Evolutionary conservation across 176 grass and related monocot genomes (phyloP), one percentile per base, ranked within the genome.

Genomic region (Themeda triandra): DNA sequence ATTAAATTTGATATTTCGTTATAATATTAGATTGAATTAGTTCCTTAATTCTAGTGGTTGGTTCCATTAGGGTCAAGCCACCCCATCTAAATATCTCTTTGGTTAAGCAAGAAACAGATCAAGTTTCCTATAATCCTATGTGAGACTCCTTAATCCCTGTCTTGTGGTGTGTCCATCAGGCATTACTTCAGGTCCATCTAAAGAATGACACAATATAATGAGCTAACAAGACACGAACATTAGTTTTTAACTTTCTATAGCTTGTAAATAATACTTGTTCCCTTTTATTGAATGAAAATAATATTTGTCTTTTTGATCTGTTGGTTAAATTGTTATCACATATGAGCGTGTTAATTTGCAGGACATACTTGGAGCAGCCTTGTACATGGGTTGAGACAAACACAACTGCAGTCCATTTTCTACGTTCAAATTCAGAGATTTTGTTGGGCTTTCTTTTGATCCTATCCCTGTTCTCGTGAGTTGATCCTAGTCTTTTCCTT

Each of bases 381-480:
- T 96, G 93, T 70, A 77, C 85, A 58, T 99, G 91, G 97, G 88
- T 96, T 37, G 93, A 99, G 68, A 69, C 73, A 35, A 99, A 99
- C 53, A 82, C 71, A 13, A 89, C 77, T 73, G 89, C 92, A 79
- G 78, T 96, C 73, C 84, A 87, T 37, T 94, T 96, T 80, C 73
- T 94, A 63, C 86, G 86, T 87, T 91, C 93, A 75, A 86, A 99
- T 89, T 69, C 92, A 85, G 93, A 99, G 82, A 99, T 99, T 90
- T 82, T 87, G 67, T 70, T 96, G 68, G 97, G 97, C 4, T 89
- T 99, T 87, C 91, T 99, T 86, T 60, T 99, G 63, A 91, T 94
- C 66, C 30, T 99, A 66, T 94, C 97, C 53, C 71, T 99, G 46
- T 89, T 99, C 86, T 96, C 93, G 97, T 96, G 32, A 99, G 97